phyloP scores from a whole-genome alignment of 2,329 filamentous ascomycete genomes.

The Penicillium olsonii region DNA sequence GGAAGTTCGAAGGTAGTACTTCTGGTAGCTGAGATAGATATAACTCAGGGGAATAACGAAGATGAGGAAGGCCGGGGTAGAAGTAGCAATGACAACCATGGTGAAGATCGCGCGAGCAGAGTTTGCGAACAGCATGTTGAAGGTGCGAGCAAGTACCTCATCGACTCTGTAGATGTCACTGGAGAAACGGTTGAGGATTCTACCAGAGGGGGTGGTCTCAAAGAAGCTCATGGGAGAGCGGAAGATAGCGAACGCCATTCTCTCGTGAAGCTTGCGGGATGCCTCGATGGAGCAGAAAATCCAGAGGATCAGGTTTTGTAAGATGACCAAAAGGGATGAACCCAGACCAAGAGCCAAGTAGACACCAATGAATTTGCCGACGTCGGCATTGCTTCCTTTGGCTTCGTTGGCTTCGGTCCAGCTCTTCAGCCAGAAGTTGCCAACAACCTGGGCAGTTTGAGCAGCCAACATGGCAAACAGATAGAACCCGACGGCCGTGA shows the following conservation, averaged over 20 bases:
- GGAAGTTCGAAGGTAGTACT: constrained; percentile 94
- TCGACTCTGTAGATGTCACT: constrained; percentile 71
- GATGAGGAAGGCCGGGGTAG: constrained; percentile 77
- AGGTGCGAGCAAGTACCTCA: constrained; percentile 91
- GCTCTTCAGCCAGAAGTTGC: constrained; percentile 88
- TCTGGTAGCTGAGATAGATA: constrained; percentile 89
- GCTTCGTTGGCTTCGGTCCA: constrained; percentile 82
- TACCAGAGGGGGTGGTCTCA: constrained; percentile 93
- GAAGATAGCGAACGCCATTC: constrained; percentile 97
- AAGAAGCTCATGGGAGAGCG: constrained; percentile 98
- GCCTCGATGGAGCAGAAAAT: constrained; percentile 99
- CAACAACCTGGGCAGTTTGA: constrained; percentile 79
- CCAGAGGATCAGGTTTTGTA: constrained; percentile 95
- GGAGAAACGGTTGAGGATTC: constrained; percentile 95
- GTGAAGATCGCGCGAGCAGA: constrained; percentile 76
- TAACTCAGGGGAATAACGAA: constrained; percentile 78
- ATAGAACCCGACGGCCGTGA: constrained; percentile 81
- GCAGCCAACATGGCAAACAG: constrained; percentile 73
- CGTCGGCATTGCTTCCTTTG: constrained; percentile 67
- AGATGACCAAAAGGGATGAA: constrained; percentile 77
- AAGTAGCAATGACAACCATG: constrained; percentile 76
- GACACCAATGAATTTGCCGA: constrained; percentile 89
- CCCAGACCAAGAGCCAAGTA: constrained; percentile 96
- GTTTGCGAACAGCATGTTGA: constrained; percentile 93
- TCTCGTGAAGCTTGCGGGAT: constrained; percentile 91